Conservation (phyloP, 2,329 filamentous ascomycete genomes). For the Penicillium sp. region DNA sequence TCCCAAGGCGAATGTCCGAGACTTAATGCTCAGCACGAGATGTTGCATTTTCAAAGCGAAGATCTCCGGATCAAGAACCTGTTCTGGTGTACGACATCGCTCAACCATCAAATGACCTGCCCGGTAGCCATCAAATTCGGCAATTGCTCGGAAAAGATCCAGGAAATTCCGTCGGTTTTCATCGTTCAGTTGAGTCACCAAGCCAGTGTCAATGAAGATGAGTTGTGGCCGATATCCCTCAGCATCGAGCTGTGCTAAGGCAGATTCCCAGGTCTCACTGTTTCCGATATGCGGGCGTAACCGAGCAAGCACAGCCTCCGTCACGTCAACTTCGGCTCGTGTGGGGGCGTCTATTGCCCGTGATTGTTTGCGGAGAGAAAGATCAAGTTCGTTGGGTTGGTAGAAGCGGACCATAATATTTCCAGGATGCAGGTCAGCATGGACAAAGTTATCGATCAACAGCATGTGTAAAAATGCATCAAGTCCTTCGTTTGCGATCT, state of each 20-base stretch:
- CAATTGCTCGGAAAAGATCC: constrained; percentile 92
- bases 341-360: constrained; percentile 48
- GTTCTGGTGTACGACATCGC: constrained; percentile 87
- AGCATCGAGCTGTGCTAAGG: constrained; percentile 75
- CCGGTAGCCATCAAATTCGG: constrained; percentile 95
- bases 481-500: constrained; percentile 92
- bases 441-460: constrained; percentile 95
- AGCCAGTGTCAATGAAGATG: constrained; percentile 95
- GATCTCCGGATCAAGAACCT: constrained; percentile 84
- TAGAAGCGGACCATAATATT: constrained; percentile 99
- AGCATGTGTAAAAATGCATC: constrained; percentile 97
- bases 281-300: constrained; percentile 75
- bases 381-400: constrained; percentile 72
- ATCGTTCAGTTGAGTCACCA: constrained; percentile 90
- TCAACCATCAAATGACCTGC: constrained; percentile 96
- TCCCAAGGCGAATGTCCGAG: constrained; percentile 84
- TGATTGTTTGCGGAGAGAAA: constrained; percentile 57
- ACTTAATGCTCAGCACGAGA: constrained; percentile 88
- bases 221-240: constrained; percentile 93
- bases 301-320: constrained; percentile 80
- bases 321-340: constrained; percentile 71
- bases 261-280: constrained; percentile 70
- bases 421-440: constrained; percentile 93
- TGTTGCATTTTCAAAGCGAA: constrained; percentile 98
- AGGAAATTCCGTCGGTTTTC: constrained; percentile 89